Evolutionary conservation across 352 stramenopile genomes (phyloP).

Genomic region (Phytophthora pistaciae): DNA sequence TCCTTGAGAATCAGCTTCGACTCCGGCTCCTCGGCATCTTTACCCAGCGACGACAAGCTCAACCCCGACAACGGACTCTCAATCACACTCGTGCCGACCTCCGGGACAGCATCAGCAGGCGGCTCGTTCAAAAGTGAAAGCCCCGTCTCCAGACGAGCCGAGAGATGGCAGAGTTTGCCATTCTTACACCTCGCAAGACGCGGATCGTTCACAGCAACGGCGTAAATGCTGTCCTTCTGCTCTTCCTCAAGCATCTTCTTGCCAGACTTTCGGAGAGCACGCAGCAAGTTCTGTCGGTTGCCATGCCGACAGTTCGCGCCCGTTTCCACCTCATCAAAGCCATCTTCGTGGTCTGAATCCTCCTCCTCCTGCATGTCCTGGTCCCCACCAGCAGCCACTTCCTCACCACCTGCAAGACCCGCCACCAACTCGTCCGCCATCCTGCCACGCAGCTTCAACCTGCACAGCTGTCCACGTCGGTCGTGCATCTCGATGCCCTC

Average conservation of each 20-base stretch:
- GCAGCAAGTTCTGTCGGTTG: constrained; percentile 37
- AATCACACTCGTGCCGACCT: constrained; percentile 45
- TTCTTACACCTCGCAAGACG: constrained; percentile 34
- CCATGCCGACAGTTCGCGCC: constrained; percentile 4
- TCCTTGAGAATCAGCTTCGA: constrained; percentile 61
- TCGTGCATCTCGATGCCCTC: constrained; percentile 71
- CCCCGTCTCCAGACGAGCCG: not conserved
- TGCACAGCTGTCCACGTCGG: constrained; percentile 69
- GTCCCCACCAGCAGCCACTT: not conserved
- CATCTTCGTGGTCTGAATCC: constrained; percentile 64
- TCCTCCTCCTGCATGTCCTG: constrained; percentile 25
- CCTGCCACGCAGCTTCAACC: constrained; percentile 75
- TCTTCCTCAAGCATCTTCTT: constrained; percentile 7
- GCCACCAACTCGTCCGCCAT: constrained; percentile 47
- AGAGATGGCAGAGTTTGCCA: constrained; percentile 7
- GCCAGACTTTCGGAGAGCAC: constrained; percentile 4
- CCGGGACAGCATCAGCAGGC: constrained; percentile 21
- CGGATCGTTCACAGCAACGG: constrained; percentile 54
- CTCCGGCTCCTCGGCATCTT: constrained; percentile 74
- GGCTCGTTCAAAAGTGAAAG: constrained; percentile 72
- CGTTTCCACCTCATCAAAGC: constrained; percentile 36
- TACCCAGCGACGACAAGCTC: constrained; percentile 42
- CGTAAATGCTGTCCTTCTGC: constrained; percentile 34
- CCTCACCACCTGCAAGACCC: constrained; percentile 18
- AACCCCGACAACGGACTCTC: constrained; percentile 65